Evolutionary conservation across 768 basidiomycete genomes (phyloP).

Genomic region (Suillus subaureus): DNA sequence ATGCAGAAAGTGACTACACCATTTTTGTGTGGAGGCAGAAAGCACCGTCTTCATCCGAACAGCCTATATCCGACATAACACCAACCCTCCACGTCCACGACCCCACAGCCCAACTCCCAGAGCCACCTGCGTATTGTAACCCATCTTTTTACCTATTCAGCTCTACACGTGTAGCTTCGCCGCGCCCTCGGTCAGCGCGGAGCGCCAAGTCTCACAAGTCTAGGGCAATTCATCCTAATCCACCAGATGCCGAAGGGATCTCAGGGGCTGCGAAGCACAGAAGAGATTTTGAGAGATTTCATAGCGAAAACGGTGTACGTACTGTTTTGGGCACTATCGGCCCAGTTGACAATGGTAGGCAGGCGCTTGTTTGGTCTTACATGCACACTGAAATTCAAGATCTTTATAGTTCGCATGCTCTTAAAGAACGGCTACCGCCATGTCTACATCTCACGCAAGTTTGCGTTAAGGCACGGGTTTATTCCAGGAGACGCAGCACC

Average conservation of each 20-base stretch:
- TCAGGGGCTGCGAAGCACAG: constrained; percentile 64
- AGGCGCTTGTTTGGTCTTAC: background rate
- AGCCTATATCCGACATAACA: constrained; percentile 14
- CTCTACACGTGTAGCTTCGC: constrained; percentile 24
- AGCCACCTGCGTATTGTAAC: constrained; percentile 66
- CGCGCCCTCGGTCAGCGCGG: constrained; percentile 29
- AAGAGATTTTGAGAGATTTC: constrained; percentile 83
- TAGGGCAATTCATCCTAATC: constrained; percentile 36
- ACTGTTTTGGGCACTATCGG: constrained; percentile 92
- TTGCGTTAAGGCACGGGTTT: constrained; percentile 86
- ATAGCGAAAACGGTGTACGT: constrained; percentile 88
- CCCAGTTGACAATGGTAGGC: constrained; percentile 81
- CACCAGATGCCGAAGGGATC: constrained; percentile 16
- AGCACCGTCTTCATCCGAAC: constrained; percentile 27
- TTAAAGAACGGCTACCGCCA: constrained; percentile 89
- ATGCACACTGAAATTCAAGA: background rate
- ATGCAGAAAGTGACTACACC: constrained; percentile 79
- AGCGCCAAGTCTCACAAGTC: constrained; percentile 44
- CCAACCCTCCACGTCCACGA: constrained; percentile 63
- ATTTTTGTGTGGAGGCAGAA: constrained; percentile 82
- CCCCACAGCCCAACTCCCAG: constrained; percentile 59
- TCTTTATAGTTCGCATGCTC: constrained; percentile 79
- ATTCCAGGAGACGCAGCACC: constrained; percentile 86
- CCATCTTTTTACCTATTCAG: constrained; percentile 70
- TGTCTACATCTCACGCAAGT: constrained; percentile 94